Conservation (phyloP, 2,329 filamentous ascomycete species). For the Fusarium tanahbumbuense region DNA sequence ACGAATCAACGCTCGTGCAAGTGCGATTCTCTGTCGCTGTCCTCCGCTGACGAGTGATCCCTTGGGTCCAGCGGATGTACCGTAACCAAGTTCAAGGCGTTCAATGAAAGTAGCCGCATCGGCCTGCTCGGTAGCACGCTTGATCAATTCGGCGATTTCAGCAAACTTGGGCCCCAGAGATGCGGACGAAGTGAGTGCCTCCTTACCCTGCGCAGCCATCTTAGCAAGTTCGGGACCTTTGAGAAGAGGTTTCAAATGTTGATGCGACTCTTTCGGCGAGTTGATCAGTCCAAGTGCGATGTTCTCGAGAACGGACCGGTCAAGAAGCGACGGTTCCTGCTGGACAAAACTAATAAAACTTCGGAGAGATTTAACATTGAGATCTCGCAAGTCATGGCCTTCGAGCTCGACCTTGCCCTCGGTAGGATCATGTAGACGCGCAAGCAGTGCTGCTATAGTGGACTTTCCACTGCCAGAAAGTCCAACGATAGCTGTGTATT, state of each 20-base stretch:
- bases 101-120: conserved; percentile 69
- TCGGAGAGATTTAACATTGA: conserved; percentile 59
- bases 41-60: conserved; percentile 69
- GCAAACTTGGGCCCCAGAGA: conserved; percentile 53
- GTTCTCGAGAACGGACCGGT: conserved; percentile 61
- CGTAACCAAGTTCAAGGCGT: conserved; percentile 64
- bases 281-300: conserved; percentile 58
- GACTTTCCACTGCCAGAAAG: conserved; percentile 68
- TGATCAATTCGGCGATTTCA: conserved; percentile 63
- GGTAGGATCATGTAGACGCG: conserved; percentile 67
- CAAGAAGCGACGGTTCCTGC: conserved; percentile 57
- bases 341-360: conserved; percentile 58
- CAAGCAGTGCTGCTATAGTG: conserved; percentile 64
- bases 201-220: conserved; percentile 63
- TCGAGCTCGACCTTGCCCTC: conserved; percentile 60
- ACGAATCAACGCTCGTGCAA: conserved; percentile 67
- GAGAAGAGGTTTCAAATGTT: conserved; percentile 57
- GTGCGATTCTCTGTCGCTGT: conserved; percentile 68
- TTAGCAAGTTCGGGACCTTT: conserved; percentile 61
- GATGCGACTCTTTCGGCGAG: conserved; percentile 53
- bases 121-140: conserved; percentile 66
- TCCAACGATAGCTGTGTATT: conserved; percentile 67
- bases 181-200: conserved; percentile 59
- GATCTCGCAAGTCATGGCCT: conserved; percentile 57
- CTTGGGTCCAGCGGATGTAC: conserved; percentile 63